Percentiles rank a stretch among this genome's conserved stretches.
Conservation (phyloP, 371 early-diverging fungal genomes). For the Mortierella sp. region DNA sequence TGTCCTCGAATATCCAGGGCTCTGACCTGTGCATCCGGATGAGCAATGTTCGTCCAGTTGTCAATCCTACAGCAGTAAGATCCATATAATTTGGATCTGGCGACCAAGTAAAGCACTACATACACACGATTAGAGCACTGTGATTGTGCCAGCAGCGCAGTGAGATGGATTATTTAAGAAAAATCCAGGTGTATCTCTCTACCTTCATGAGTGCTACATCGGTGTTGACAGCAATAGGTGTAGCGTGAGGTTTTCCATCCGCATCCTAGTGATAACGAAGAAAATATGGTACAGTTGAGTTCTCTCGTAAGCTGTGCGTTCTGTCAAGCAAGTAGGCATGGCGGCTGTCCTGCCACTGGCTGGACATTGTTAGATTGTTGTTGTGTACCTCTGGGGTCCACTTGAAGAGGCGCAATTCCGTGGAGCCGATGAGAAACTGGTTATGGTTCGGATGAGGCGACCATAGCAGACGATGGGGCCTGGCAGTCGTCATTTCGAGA, state of each 20-base stretch:
- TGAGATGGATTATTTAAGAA: background rate
- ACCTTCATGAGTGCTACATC: constrained; percentile 77
- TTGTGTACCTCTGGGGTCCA: constrained; percentile 69
- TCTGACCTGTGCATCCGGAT: constrained; percentile 69
- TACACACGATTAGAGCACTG: background rate
- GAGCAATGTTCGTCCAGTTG: constrained; percentile 76
- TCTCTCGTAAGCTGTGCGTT: background rate
- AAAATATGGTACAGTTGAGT: background rate
- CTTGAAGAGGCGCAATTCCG: constrained; percentile 77
- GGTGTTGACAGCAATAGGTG: constrained; percentile 71
- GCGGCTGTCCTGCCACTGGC: background rate
- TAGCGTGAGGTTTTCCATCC: constrained; percentile 63
- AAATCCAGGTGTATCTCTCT: background rate
- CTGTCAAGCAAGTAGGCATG: background rate
- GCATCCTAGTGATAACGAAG: constrained; percentile 52
- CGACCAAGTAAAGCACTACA: constrained; percentile 84
- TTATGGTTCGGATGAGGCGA: constrained; percentile 73
- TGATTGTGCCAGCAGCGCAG: background rate
- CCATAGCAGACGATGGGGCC: constrained; percentile 67
- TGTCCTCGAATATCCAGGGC: constrained; percentile 46
- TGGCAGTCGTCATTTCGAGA: constrained; percentile 48
- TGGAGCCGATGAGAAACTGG: constrained; percentile 75
- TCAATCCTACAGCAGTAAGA: constrained; percentile 79
- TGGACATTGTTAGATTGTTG: background rate
- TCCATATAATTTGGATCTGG: constrained; percentile 75